Conservation (phyloP, 129 eudicot species). For the Artemisia argyi region DNA sequence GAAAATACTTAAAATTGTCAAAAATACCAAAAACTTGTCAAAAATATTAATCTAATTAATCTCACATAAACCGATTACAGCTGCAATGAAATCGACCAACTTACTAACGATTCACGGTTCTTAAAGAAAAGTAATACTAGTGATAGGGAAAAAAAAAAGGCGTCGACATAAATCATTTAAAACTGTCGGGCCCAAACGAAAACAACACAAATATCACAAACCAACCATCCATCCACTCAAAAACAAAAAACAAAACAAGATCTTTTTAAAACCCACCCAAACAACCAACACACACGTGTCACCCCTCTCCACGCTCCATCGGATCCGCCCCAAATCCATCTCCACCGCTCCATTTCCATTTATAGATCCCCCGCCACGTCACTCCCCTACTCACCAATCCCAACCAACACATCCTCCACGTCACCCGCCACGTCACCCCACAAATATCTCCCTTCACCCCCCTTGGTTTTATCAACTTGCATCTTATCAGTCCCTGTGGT, state of each 20-base stretch:
- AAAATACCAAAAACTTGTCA: too few species aligned
- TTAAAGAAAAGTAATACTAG: too few species aligned
- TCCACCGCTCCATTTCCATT: slow-evolving; percentile 30
- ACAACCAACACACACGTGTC: slow-evolving; percentile 31
- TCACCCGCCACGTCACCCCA: slow-evolving; percentile 19
- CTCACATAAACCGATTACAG: too few species aligned
- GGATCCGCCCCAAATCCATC: slow-evolving; percentile 21
- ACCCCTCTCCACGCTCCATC: slow-evolving; percentile 1
- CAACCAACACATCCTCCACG: not conserved
- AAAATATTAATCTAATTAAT: too few species aligned
- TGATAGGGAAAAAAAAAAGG: too few species aligned
- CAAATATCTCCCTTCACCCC: slow-evolving; percentile 18
- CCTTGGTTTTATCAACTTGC: slow-evolving; percentile 21
- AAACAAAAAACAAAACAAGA: not conserved
- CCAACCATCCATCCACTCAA: not conserved
- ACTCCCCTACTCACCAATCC: slow-evolving; percentile 25
- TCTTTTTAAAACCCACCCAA: too few species aligned
- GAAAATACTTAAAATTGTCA: too few species aligned
- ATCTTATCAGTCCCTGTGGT: slow-evolving; percentile 28
- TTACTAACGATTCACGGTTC: too few species aligned
- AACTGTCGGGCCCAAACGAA: too few species aligned
- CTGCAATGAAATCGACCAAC: too few species aligned
- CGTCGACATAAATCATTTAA: too few species aligned
- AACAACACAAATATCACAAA: not conserved
- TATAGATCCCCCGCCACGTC: slow-evolving; percentile 40